Conservation (phyloP, 179 eudicot species). For the Patellifolia procumbens region DNA sequence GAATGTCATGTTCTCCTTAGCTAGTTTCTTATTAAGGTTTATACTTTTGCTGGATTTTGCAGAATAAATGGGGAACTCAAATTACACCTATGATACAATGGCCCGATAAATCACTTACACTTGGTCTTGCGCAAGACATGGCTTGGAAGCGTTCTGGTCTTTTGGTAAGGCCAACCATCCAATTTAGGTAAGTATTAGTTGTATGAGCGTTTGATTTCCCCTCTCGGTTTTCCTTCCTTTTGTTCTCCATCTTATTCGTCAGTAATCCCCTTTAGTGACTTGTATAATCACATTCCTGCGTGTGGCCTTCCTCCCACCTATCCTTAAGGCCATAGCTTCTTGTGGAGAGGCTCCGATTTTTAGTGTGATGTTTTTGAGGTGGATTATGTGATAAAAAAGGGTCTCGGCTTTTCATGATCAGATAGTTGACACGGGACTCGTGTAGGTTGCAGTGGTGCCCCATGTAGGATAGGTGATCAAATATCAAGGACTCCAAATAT, state of each 20-base stretch:
- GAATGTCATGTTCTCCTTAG: not conserved
- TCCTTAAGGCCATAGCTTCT: not conserved
- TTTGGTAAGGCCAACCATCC: slow-evolving; percentile 84
- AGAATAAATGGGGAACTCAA: slow-evolving; percentile 94
- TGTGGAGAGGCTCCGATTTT: not conserved
- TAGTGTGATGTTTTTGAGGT: not conserved
- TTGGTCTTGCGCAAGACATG: slow-evolving; percentile 76
- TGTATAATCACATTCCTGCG: not conserved
- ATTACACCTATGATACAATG: slow-evolving; percentile 80
- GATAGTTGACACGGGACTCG: not conserved
- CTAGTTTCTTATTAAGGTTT: not conserved
- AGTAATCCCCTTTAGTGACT: too few relatives aligned
- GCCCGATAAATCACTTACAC: slow-evolving; percentile 81
- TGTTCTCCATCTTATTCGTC: not conserved
- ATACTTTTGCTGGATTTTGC: slow-evolving; percentile 22
- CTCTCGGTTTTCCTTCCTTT: not conserved
- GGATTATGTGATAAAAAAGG: not conserved
- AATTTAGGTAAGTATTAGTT: slow-evolving; percentile 55
- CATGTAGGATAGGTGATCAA: not conserved
- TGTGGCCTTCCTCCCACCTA: not conserved
- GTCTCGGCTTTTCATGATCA: not conserved
- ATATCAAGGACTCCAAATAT: not conserved
- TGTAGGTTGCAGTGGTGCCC: not conserved
- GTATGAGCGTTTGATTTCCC: not conserved
- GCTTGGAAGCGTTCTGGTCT: slow-evolving; percentile 98